Evolutionary conservation across 305 asterid genomes (phyloP).

Genomic region (Rubia balearica): DNA sequence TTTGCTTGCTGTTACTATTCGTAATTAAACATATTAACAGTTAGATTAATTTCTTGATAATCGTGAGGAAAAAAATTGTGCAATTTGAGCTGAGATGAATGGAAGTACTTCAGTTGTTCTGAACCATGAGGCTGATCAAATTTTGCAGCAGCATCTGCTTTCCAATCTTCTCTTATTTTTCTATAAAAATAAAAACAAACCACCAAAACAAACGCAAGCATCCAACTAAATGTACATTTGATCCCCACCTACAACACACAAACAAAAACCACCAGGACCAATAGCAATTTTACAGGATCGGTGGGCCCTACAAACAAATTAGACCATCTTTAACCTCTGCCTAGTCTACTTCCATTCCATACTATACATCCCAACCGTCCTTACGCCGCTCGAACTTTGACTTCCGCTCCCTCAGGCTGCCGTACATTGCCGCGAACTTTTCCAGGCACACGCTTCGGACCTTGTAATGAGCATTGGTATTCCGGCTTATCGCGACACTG

Average conservation of each 20-base stretch:
- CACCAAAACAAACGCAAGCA: constrained; percentile 5
- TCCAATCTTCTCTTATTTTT: constrained; percentile 5
- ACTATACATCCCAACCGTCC: constrained; percentile 96
- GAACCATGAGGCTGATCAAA: not conserved
- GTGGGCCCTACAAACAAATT: constrained; percentile 12
- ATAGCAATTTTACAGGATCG: constrained; percentile 5
- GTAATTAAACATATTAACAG: too few species aligned
- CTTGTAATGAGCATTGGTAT: constrained; percentile 75
- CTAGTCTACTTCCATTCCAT: constrained; percentile 14
- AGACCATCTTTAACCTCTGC: constrained; percentile 18
- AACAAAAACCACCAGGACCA: constrained; percentile 23
- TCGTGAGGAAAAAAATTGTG: too few species aligned
- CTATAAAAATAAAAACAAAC: not conserved
- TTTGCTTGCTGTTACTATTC: too few species aligned
- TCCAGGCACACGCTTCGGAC: constrained; percentile 64
- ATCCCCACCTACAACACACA: constrained; percentile 18
- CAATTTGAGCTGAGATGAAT: too few species aligned
- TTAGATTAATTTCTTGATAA: too few species aligned
- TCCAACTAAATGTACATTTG: constrained; percentile 24
- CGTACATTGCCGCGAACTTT: constrained; percentile 59
- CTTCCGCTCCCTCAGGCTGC: constrained; percentile 49
- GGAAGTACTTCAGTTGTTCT: too few species aligned
- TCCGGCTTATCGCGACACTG: constrained; percentile 80
- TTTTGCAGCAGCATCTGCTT: constrained; percentile 5
- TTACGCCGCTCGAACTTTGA: constrained; percentile 52